Evolutionary conservation across 805 yeast species (phyloP).

Genomic region (Cyberlindnera meyerae): DNA sequence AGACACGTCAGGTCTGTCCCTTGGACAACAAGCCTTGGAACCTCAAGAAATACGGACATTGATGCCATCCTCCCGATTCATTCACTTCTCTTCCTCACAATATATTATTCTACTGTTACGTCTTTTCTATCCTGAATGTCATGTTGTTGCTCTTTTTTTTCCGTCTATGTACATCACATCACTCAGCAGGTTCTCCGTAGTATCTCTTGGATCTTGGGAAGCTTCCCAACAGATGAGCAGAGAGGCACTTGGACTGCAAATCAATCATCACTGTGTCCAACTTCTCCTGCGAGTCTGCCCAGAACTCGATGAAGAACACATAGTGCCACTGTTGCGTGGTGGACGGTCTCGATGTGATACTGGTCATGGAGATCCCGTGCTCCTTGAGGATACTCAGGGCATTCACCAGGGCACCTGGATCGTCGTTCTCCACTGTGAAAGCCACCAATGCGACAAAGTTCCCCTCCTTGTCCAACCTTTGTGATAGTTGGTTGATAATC

Average conservation of each 20-base stretch:
- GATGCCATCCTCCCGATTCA: constrained; percentile 6
- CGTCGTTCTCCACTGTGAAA: constrained; percentile 58
- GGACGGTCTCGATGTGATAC: constrained; percentile 77
- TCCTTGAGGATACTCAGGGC: constrained; percentile 55
- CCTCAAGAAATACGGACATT: constrained; percentile 67
- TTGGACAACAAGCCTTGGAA: constrained; percentile 91
- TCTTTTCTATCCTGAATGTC: neutral
- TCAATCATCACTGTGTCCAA: constrained; percentile 35
- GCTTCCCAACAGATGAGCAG: constrained; percentile 42
- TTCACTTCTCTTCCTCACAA: neutral
- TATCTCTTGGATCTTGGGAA: constrained; percentile 16
- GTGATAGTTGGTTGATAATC: neutral
- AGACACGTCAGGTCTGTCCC: constrained; percentile 94
- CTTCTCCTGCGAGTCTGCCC: constrained; percentile 36
- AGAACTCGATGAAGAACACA: constrained; percentile 72
- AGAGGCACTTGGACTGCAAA: constrained; percentile 40
- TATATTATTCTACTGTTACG: neutral
- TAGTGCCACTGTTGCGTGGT: constrained; percentile 69
- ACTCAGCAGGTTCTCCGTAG: constrained; percentile 7
- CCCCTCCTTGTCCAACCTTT: constrained; percentile 4
- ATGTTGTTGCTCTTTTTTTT: too few species aligned
- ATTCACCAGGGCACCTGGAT: constrained; percentile 70
- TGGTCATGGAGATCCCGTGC: constrained; percentile 56
- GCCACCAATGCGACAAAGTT: constrained; percentile 48
- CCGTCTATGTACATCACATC: too few species aligned